A percentile compares a stretch with the other conserved stretches of the same genome.
Evolutionary conservation across 2,329 filamentous ascomycete species (phyloP).

Genomic region (Amauroascus niger): DNA sequence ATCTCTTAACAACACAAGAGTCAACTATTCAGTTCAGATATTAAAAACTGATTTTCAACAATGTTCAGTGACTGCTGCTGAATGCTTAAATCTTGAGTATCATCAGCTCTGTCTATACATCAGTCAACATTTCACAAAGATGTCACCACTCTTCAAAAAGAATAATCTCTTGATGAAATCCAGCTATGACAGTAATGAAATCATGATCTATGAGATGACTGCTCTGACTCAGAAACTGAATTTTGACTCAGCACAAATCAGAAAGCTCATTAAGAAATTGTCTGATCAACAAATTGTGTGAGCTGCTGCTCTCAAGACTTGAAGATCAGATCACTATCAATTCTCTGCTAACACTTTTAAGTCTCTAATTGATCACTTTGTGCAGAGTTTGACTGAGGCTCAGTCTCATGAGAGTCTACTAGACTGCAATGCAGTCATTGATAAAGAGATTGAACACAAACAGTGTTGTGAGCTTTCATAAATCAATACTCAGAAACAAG

Average conservation of each 20-base stretch:
- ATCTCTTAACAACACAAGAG: background rate
- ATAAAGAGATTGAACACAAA: background rate
- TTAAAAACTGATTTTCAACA: background rate
- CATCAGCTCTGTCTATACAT: background rate
- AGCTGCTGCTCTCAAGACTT: background rate
- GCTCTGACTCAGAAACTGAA: background rate
- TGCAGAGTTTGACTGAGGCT: background rate
- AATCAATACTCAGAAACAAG: background rate
- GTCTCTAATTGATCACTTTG: background rate
- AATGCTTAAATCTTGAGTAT: background rate
- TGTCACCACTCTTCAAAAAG: background rate
- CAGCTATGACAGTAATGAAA: background rate
- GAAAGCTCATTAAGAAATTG: background rate
- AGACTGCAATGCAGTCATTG: background rate
- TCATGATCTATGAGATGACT: background rate
- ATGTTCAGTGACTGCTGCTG: background rate
- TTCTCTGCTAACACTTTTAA: background rate
- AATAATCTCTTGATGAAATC: background rate
- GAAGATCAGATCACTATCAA: background rate
- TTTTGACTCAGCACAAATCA: background rate
- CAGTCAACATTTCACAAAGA: background rate
- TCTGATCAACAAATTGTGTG: background rate
- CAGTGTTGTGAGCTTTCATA: background rate
- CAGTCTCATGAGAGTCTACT: background rate
- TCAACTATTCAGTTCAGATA: background rate